Base-by-base conservation (phyloP, 2,329 filamentous ascomycete genomes). In the Dothistroma septosporum region DNA sequence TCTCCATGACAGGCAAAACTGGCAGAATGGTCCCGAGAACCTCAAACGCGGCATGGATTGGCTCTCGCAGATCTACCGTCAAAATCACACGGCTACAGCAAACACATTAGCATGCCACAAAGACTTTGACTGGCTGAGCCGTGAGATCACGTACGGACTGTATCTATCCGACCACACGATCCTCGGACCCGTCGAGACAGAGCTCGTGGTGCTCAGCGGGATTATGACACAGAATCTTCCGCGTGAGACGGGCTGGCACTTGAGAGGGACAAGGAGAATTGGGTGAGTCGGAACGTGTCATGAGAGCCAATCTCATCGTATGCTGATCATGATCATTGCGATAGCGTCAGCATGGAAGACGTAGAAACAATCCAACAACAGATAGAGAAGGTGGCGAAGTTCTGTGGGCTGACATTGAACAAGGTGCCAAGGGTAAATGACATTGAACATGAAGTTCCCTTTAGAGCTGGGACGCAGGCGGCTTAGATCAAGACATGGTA, bases 221-320 rank as follows among this genome's bases (percentile, higher is more conserved):
- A 85, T 86, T 59, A 82, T 85, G 80, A 82, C 81, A 6, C 83
- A 86, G 68, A 85, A 85, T 60, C 68, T 85, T 19, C 72, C 72
- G 0, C 72, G 75, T 0, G 80, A 84, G 69, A 82, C 82, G 1
- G 78, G 76, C 16, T 86, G 83, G 82, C 83, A 86, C 71, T 75
- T 83, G 33, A 71, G 80, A 32, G 82, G 81, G 0, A 78, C 75
- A 0, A 69, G 81, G 44, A 70, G 81, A 37, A 75, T 84, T 32
- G 82, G 81, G 52, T 54, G 14, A 37, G 52, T 54, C 16, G 1
- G 16, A 4, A n/a, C 9, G n/a, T 19, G 41, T 4, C 4, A 7
- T 44, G 8, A n/a, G 8, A n/a, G n/a, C 8, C 41, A n/a, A 19
- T 14, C 14, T 19, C 19, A 5, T 9, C 41, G 14, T 44, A 4